Evolutionary conservation across 768 basidiomycete species (phyloP).

Genomic region (Boletus subparvulus): DNA sequence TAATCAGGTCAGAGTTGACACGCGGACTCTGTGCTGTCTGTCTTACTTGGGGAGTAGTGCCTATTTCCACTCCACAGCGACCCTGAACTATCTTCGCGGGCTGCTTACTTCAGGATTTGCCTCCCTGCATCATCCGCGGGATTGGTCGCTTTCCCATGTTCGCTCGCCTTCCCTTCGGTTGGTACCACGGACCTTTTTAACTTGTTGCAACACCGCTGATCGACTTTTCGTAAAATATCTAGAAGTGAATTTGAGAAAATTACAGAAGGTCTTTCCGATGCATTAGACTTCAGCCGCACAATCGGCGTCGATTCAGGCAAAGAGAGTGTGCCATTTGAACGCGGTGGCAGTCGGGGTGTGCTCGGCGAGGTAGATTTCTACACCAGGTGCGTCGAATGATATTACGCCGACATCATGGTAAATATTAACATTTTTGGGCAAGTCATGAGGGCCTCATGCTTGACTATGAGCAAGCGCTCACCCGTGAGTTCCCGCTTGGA

Average conservation of each 20-base stretch:
- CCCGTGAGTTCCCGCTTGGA: conserved; percentile 59
- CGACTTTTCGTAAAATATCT: conserved; percentile 3
- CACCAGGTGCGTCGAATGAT: conserved; percentile 58
- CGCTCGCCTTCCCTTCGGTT: conserved; percentile 75
- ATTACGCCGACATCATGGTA: background rate
- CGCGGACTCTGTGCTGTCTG: background rate
- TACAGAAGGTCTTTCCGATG: conserved; percentile 80
- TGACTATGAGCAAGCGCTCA: conserved; percentile 89
- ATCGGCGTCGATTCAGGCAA: conserved; percentile 68
- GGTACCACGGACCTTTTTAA: conserved; percentile 17
- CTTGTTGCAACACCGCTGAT: conserved; percentile 12
- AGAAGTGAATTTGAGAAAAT: conserved; percentile 86
- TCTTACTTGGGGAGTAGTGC: conserved; percentile 52
- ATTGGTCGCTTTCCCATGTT: conserved; percentile 93
- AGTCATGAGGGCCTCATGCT: conserved; percentile 95
- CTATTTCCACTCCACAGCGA: conserved; percentile 94
- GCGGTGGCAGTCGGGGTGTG: conserved; percentile 65
- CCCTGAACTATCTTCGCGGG: conserved; percentile 88
- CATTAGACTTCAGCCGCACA: conserved; percentile 88
- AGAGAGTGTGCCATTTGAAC: conserved; percentile 56
- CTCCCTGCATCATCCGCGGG: conserved; percentile 83
- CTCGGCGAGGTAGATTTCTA: conserved; percentile 92
- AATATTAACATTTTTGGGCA: background rate
- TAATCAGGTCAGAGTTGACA: conserved; percentile 56
- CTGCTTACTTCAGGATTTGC: conserved; percentile 92